A percentile compares a stretch with the other conserved stretches of the same genome.
These are phyloP conservation scores for Malus sylvestris DNA, from an alignment of 306 rosid genomes.

Conservation along the genomic window DNA sequence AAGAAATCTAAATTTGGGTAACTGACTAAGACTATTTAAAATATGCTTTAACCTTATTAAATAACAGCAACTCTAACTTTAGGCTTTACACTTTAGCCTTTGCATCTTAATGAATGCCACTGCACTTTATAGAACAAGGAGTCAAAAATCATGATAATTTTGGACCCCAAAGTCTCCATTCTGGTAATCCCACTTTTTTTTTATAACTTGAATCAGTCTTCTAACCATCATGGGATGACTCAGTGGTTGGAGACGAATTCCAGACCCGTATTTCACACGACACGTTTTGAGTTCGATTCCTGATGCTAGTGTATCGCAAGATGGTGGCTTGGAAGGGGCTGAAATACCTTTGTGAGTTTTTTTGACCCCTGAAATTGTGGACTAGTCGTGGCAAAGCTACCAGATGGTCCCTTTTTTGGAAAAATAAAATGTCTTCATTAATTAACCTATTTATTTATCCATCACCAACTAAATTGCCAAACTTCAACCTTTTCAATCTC, in stretches of 20 bases:
- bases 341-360: too few species aligned
- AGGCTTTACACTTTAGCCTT: constrained; percentile 57
- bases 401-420: too few species aligned
- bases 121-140: constrained; percentile 45
- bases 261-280: too few species aligned
- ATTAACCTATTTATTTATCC: background rate
- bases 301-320: too few species aligned
- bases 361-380: accelerated
- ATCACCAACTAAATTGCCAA: constrained; percentile 1
- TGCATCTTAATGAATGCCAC: constrained; percentile 54
- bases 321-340: too few species aligned
- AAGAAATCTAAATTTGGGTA: constrained; percentile 11
- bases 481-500: background rate
- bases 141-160: constrained; percentile 44
- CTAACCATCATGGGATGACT: too few species aligned
- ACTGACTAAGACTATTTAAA: background rate
- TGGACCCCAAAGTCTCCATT: constrained; percentile 36
- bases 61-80: background rate
- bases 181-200: constrained; percentile 23
- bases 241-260: too few species aligned
- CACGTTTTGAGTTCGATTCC: too few species aligned
- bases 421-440: background rate
- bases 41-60: background rate
- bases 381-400: too few species aligned
- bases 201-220: constrained; percentile 9